Evolutionary conservation across 495 filamentous ascomycete genomes (phyloP).

Genomic region (Annulohypoxylon maeteangense): DNA sequence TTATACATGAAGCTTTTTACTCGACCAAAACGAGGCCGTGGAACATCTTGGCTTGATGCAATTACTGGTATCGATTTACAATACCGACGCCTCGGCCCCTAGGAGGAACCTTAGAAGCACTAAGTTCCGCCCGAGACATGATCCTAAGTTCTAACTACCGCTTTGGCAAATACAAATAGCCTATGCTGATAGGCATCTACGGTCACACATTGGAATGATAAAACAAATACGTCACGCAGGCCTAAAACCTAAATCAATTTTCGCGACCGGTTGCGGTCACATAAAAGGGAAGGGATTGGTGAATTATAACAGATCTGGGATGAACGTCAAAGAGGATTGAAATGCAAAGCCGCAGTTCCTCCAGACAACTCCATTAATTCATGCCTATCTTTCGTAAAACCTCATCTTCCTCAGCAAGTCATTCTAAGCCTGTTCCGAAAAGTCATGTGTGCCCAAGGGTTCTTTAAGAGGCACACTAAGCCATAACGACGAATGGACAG

Average conservation of each 20-base stretch:
- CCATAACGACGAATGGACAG: constrained; percentile 46
- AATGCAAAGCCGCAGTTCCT: constrained; percentile 32
- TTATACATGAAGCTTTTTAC: not conserved
- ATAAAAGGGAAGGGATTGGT: constrained; percentile 13
- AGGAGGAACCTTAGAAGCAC: not conserved
- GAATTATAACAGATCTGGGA: constrained; percentile 37
- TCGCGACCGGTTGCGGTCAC: not conserved
- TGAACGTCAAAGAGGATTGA: constrained; percentile 28
- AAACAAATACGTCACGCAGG: not conserved
- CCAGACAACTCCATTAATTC: constrained; percentile 32
- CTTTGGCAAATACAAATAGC: not conserved
- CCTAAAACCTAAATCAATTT: not conserved
- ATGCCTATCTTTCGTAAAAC: constrained; percentile 35
- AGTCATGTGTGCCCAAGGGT: constrained; percentile 29
- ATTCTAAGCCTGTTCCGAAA: constrained; percentile 33
- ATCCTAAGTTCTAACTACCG: not conserved
- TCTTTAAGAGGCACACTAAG: constrained; percentile 29
- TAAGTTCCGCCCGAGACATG: not conserved
- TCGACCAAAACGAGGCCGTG: not conserved
- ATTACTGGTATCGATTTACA: not conserved
- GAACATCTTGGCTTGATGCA: constrained; percentile 2
- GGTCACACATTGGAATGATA: not conserved
- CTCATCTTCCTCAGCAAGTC: constrained; percentile 29
- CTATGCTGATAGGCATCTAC: not conserved
- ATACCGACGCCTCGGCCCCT: not conserved